Evolutionary conservation across 2,329 filamentous ascomycete species (phyloP), one percentile per base, ranked within the genome.

Genomic region (Cladosporium halotolerans): DNA sequence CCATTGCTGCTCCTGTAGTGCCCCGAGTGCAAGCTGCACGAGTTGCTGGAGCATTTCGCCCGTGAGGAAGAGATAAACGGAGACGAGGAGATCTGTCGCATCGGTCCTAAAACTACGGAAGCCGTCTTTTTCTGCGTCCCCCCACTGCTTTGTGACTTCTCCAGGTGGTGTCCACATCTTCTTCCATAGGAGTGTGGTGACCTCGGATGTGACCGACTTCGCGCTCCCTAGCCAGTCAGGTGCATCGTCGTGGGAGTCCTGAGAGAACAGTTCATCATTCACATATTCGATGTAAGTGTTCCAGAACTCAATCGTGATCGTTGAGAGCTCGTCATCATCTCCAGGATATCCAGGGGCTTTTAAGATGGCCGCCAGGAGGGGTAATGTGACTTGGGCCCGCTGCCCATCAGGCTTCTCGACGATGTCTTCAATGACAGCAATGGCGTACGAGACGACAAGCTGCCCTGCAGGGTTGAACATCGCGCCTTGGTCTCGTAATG

Each of bases 241-340:
- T 4, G 73, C 69, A 4, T 69, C 65, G 3, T 71, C 70, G 19
- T 62, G 68, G 0, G 63, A 55, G 53, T 77, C 73, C n/a, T 75
- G 74, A 1, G 78, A 76, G 56, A 76, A 80, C 43, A 79, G 71
- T 9, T 86, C 55, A 76, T 80, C 73, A 83, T 74, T 76, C 10
- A 81, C 80, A 48, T 66, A 63, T 68, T 90, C 88, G 5, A 88
- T 81, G 65, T 85, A 89, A 1, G 81, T 84, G 14, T 81, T 85
- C 88, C 89, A 93, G 66, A 93, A 92, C 62, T 93, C 88, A 11
- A 92, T 76, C 1, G 84, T 81, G 1, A 83, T 80, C 0, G 87
- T 80, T 52, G 89, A 90, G 9, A 90, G 81, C 58, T 82, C 83
- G 62, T 93, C 86, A 52, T 92, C 87, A 3, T 79, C 79, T 1